Evolutionary conservation across 192 early-diverging fungal genomes (phyloP).

Genomic region (Podila clonocystis): DNA sequence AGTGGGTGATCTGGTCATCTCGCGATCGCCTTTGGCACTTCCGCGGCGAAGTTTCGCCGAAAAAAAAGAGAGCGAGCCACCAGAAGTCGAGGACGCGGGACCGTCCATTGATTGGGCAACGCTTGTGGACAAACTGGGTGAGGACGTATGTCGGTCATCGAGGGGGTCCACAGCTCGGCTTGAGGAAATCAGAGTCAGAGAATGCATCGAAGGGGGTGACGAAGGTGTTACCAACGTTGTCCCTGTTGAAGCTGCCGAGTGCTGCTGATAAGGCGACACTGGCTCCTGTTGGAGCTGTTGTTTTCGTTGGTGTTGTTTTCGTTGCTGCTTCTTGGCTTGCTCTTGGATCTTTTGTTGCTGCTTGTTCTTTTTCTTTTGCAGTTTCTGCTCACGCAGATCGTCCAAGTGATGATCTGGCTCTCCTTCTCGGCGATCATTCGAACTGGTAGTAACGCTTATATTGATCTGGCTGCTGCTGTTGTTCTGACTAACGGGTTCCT

Average conservation of each 20-base stretch:
- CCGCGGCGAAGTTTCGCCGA: too few relatives aligned
- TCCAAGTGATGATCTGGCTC: neutral
- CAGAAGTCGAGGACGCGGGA: too few relatives aligned
- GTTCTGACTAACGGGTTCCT: neutral
- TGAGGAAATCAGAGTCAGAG: too few relatives aligned
- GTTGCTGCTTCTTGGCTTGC: constrained; percentile 2
- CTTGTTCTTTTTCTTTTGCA: constrained; percentile 4
- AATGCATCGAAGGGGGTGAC: constrained; percentile 5
- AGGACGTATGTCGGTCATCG: too few relatives aligned
- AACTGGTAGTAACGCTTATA: neutral
- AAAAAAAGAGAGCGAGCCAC: too few relatives aligned
- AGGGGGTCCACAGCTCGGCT: too few relatives aligned
- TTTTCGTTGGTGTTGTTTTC: constrained; percentile 14
- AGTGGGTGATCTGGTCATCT: too few relatives aligned
- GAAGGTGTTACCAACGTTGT: neutral
- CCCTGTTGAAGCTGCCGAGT: constrained; percentile 11
- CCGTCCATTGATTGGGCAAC: too few relatives aligned
- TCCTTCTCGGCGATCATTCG: neutral
- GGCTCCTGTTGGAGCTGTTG: neutral
- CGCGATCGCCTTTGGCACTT: too few relatives aligned
- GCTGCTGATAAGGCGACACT: constrained; percentile 4
- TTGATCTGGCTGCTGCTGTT: neutral
- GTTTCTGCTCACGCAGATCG: constrained; percentile 26
- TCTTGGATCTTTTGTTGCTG: constrained; percentile 32
- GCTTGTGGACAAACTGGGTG: too few relatives aligned